Conservation (phyloP, 1,284 basidiomycete species). For the Ceratobasidium sp. region DNA sequence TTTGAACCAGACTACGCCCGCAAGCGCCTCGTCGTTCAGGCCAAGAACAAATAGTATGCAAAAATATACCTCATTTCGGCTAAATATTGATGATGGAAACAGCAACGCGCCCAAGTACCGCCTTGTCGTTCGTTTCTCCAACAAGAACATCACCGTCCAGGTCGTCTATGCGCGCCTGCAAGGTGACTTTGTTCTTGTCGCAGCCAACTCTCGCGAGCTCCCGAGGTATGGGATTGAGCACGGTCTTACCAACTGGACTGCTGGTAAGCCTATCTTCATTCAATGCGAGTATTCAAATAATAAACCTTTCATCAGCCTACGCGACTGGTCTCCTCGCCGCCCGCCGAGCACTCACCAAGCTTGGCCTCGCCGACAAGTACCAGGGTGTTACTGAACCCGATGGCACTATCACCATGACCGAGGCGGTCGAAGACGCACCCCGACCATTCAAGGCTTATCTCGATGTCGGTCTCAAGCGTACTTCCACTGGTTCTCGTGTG, state of each 20-base stretch:
- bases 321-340: conserved; percentile 96
- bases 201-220: conserved; percentile 91
- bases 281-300: not conserved
- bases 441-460: conserved; percentile 99
- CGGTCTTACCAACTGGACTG: conserved; percentile 98
- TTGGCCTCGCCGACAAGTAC: conserved; percentile 98
- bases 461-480: conserved; percentile 98
- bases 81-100: not conserved
- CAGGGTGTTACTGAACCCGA: conserved; percentile 94
- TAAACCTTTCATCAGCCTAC: conserved; percentile 69
- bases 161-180: conserved; percentile 97
- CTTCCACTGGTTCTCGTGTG: conserved; percentile 96
- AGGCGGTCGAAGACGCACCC: conserved; percentile 91
- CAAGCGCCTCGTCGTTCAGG: conserved; percentile 94
- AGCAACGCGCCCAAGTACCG: conserved; percentile 98
- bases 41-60: conserved; percentile 98
- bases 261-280: conserved; percentile 60
- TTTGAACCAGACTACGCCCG: conserved; percentile 84
- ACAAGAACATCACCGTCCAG: conserved; percentile 91
- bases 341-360: conserved; percentile 93
- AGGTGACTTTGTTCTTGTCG: conserved; percentile 92
- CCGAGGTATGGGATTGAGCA: conserved; percentile 97
- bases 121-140: conserved; percentile 97
- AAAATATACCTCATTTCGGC: not conserved
- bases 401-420: conserved; percentile 83